Percentiles rank a stretch among this genome's conserved stretches.
phyloP scores from a whole-genome alignment of 2,329 filamentous ascomycete species.

The Monilinia polystroma region DNA sequence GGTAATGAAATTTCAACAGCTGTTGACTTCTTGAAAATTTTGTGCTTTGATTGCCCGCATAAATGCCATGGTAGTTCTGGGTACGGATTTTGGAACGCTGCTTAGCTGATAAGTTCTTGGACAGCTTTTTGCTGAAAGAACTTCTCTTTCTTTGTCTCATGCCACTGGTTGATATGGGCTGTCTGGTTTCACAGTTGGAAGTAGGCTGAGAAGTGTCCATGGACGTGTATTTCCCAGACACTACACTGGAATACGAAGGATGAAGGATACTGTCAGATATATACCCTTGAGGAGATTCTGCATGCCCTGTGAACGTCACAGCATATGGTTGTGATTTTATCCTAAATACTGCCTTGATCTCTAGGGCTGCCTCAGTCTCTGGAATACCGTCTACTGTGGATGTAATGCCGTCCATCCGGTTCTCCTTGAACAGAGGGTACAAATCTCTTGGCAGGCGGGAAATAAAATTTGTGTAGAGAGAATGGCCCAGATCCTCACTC shows the following conservation, averaged over 20 bases:
- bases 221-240: not conserved
- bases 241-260: conserved; percentile 11
- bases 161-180: conserved; percentile 1
- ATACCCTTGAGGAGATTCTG: not conserved
- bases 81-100: conserved; percentile 14
- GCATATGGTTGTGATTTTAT: conserved; percentile 1
- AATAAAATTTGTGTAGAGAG: conserved; percentile 11
- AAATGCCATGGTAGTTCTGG: not conserved
- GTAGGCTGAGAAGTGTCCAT: not conserved
- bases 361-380: not conserved
- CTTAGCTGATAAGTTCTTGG: conserved; percentile 20
- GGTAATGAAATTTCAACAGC: conserved; percentile 2
- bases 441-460: conserved; percentile 3
- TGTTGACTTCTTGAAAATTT: not conserved
- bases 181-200: conserved; percentile 7
- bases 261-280: not conserved
- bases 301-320: not conserved
- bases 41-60: conserved; percentile 5
- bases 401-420: conserved; percentile 10
- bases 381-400: conserved; percentile 16
- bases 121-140: not conserved
- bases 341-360: not conserved
- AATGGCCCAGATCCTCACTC: conserved; percentile 13
- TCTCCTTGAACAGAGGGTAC: conserved; percentile 15
- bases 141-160: conserved; percentile 14